phyloP scores from a whole-genome alignment of 169 alveolate genomes.

The Eimeria praecox region DNA sequence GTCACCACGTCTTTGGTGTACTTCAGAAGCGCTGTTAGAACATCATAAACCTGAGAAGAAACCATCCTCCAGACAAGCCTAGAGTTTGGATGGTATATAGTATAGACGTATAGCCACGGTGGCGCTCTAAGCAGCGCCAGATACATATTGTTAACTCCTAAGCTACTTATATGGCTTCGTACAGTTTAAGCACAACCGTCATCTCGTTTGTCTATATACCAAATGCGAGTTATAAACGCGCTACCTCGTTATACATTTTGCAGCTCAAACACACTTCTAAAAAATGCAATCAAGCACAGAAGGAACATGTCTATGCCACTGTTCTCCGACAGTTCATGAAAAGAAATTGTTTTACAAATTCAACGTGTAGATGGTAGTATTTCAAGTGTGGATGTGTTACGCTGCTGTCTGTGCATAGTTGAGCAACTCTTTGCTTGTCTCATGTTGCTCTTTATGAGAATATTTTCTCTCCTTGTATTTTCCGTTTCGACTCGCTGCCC shows the following conservation, averaged over 20 bases:
- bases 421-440: neutral
- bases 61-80: neutral
- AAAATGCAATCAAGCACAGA: too few relatives aligned
- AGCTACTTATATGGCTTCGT: too few relatives aligned
- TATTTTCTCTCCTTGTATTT: neutral
- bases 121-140: neutral
- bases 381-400: too few relatives aligned
- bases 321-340: too few relatives aligned
- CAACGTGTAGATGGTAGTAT: too few relatives aligned
- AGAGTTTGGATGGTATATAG: neutral
- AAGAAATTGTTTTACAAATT: too few relatives aligned
- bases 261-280: too few relatives aligned
- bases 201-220: neutral
- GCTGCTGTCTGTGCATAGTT: too few relatives aligned
- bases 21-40: slow-evolving; percentile 32
- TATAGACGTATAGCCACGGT: neutral
- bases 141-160: too few relatives aligned
- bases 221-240: neutral
- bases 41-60: slow-evolving; percentile 68
- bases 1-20: slow-evolving; percentile 58
- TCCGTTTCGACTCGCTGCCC: neutral
- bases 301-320: too few relatives aligned
- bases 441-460: neutral
- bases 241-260: too few relatives aligned
- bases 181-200: neutral